Evolutionary conservation across 2,329 filamentous ascomycete genomes (phyloP).

Genomic region (Cylindrodendrum hubeiense): DNA sequence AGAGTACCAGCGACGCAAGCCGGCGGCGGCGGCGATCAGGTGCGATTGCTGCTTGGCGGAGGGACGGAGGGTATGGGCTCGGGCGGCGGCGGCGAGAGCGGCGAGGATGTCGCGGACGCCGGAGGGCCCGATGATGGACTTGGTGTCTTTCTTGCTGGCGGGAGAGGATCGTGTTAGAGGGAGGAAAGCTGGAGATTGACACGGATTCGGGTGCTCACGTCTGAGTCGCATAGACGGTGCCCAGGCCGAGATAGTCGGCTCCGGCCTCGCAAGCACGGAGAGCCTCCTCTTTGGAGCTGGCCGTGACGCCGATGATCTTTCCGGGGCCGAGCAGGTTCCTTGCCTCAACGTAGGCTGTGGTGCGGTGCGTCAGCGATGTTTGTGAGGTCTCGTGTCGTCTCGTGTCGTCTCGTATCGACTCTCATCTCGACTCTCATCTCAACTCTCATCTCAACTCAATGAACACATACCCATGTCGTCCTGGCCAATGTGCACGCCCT

Average conservation of each 20-base stretch:
- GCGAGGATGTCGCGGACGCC: conserved; percentile 67
- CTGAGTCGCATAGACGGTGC: conserved; percentile 85
- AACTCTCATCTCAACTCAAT: neutral
- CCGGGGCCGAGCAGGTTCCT: conserved; percentile 78
- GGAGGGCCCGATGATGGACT: conserved; percentile 69
- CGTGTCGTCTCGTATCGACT: neutral
- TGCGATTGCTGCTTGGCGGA: conserved; percentile 2
- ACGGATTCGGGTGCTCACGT: conserved; percentile 63
- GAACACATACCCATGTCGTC: conserved; percentile 81
- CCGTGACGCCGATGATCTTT: conserved; percentile 90
- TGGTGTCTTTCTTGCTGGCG: conserved; percentile 85
- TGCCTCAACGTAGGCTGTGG: conserved; percentile 59
- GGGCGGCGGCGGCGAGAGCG: conserved; percentile 63
- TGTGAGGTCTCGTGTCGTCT: neutral
- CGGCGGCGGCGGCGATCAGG: conserved; percentile 12
- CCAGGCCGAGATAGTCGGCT: conserved; percentile 93
- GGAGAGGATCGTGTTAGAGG: conserved; percentile 5
- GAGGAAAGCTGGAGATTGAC: neutral
- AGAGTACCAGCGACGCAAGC: conserved; percentile 31
- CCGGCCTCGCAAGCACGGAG: conserved; percentile 77
- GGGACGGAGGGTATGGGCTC: neutral
- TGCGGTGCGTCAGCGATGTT: neutral
- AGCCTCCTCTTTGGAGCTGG: conserved; percentile 81
- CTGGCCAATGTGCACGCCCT: conserved; percentile 95
- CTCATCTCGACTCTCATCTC: neutral